phyloP scores from a whole-genome alignment of 371 early-diverging fungal genomes.

The Saksenaea vasiformis region DNA sequence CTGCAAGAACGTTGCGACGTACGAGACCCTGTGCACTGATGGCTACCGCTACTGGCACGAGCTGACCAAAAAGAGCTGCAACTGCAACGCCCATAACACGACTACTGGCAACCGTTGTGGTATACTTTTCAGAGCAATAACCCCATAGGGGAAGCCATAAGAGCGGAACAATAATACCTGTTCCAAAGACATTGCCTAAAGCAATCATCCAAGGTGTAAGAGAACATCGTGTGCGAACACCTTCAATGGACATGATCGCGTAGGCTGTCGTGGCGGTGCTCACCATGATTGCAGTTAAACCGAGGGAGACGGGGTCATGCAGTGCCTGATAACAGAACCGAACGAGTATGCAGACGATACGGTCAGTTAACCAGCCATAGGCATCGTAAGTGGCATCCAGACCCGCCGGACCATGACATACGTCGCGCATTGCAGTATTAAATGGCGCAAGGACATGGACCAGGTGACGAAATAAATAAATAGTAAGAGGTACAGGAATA shows the following conservation, averaged over 20 bases:
- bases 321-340: conserved; percentile 7
- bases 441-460: conserved; percentile 16
- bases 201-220: not conserved
- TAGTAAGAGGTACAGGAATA: conserved; percentile 1
- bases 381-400: not conserved
- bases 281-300: conserved; percentile 9
- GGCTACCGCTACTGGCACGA: not conserved
- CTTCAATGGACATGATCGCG: conserved; percentile 21
- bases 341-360: conserved; percentile 6
- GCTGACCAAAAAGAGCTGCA: not conserved
- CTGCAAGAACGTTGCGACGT: not conserved
- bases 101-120: not conserved
- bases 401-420: conserved; percentile 3
- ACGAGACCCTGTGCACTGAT: not conserved
- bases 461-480: conserved; percentile 11
- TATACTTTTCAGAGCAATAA: not conserved
- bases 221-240: not conserved
- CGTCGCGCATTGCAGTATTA: conserved; percentile 5
- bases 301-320: not conserved
- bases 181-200: not conserved
- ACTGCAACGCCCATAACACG: not conserved
- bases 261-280: conserved; percentile 20
- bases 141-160: not conserved
- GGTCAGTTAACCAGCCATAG: conserved; percentile 9
- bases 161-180: not conserved